These are phyloP conservation scores for Dipteronia dyeriana DNA, from an alignment of 345 rosid genomes.

Conservation along the genomic window DNA sequence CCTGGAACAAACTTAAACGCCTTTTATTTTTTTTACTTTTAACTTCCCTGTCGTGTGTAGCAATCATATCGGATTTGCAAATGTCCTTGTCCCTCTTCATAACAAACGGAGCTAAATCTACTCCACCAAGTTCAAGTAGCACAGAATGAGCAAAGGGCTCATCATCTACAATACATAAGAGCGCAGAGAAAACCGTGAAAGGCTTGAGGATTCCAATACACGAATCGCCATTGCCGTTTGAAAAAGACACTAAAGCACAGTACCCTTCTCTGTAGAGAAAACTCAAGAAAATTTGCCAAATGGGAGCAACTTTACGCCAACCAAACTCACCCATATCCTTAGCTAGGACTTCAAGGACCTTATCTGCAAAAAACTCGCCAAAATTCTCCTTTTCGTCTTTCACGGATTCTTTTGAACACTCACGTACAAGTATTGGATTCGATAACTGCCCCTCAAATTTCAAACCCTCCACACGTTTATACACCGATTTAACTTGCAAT, in stretches of 20 bases:
- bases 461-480: conserved; percentile 37
- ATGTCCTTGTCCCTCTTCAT: conserved; percentile 19
- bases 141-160: conserved; percentile 23
- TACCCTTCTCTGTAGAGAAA: conserved; percentile 71
- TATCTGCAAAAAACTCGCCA: conserved; percentile 56
- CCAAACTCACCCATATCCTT: conserved; percentile 50
- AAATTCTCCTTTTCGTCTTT: conserved; percentile 34
- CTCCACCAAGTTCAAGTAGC: conserved; percentile 17
- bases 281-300: conserved; percentile 75
- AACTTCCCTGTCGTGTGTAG: conserved; percentile 18
- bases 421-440: conserved; percentile 51
- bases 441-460: conserved; percentile 36
- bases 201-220: conserved; percentile 74
- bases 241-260: conserved; percentile 64
- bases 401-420: conserved; percentile 30
- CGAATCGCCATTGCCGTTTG: conserved; percentile 40
- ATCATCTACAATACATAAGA: conserved; percentile 44
- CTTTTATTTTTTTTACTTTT: conserved; percentile 45
- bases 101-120: conserved; percentile 16
- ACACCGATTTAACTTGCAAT: conserved; percentile 54
- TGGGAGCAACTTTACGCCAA: conserved; percentile 45
- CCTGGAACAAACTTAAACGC: conserved; percentile 36
- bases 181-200: conserved; percentile 63
- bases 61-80: conserved; percentile 14
- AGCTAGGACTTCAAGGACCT: conserved; percentile 54